Evolutionary conservation across 2,329 filamentous ascomycete genomes (phyloP).

Genomic region (Blastomyces silverae): DNA sequence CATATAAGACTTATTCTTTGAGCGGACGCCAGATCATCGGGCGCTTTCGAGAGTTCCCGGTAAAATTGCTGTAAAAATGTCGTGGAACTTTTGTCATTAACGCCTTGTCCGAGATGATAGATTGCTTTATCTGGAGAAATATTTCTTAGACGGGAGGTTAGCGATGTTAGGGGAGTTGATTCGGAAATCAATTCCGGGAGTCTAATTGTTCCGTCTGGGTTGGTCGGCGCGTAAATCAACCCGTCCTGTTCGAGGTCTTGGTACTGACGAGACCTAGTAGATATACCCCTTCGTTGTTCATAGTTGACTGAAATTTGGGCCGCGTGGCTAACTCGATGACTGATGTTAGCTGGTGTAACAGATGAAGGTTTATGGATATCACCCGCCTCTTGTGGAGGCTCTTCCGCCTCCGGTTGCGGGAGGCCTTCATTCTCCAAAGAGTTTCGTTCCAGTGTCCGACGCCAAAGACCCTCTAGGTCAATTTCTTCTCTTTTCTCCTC

Average conservation of each 20-base stretch:
- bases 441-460: slow-evolving; percentile 40
- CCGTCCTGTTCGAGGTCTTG: slow-evolving; percentile 14
- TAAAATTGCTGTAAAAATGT: slow-evolving; percentile 41
- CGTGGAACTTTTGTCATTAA: slow-evolving; percentile 36
- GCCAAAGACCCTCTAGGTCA: slow-evolving; percentile 60
- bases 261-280: slow-evolving; percentile 15
- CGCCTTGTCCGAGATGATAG: slow-evolving; percentile 34
- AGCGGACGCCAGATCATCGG: slow-evolving; percentile 28
- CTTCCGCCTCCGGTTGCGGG: slow-evolving; percentile 18
- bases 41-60: slow-evolving; percentile 27
- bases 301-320: slow-evolving; percentile 21
- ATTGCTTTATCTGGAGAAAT: slow-evolving; percentile 30
- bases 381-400: slow-evolving; percentile 25
- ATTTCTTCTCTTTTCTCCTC: slow-evolving; percentile 62
- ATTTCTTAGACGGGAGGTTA: slow-evolving; percentile 28
- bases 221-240: neutral
- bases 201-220: neutral
- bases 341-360: slow-evolving; percentile 24
- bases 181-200: neutral
- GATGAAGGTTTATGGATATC: slow-evolving; percentile 20
- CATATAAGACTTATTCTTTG: slow-evolving; percentile 33
- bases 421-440: slow-evolving; percentile 32
- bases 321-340: slow-evolving; percentile 19
- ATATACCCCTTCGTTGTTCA: slow-evolving; percentile 23
- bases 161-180: slow-evolving; percentile 12